Evolutionary conservation across 2,329 filamentous ascomycete species (phyloP), one percentile per base, ranked within the genome.

Genomic region (Phialophora expanda): DNA sequence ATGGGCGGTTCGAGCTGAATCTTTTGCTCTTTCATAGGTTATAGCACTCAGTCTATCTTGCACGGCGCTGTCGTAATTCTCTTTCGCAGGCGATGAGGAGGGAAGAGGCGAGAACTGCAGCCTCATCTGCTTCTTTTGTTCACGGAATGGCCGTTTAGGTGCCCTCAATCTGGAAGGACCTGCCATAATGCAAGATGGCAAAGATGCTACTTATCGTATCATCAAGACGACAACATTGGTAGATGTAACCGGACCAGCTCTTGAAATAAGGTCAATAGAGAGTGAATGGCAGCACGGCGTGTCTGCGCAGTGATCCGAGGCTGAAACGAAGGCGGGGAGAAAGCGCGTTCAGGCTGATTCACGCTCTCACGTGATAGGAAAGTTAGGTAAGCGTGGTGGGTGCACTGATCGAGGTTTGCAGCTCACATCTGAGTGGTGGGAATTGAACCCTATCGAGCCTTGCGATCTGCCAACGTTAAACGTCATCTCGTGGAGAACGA

Each of bases 51-150:
- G 70, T 55, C 74, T 74, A 50, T 75, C 73, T 48, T 66, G 66
- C 17, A 73, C 68, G 3, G 70, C 70, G 1, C 70, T 69, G 17
- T 69, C 68, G 9, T 69, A 71, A 17, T 64, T 55, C 17, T 71
- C 68, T 55, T 54, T 69, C 20, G 67, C 72, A 6, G 72, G 69
- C 6, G 76, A 73, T 1, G 75, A 69, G 12, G 76, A 73, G 34
- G 74, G 65, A 14, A 76, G 62, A 24, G 80, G 72, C 11, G 77
- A 75, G 69, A 82, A 81, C n/a, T 77, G 70, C 46, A 82, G 75
- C 56, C 77, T 78, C 58, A 79, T 78, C 71, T 82, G 80, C 51
- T 61, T 66, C 61, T 68, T 70, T 17, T 61, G 67, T 46, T 67
- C 63, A 48, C 70, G 67, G 59, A 66, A 54, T 28, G 66, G 62